Base-by-base conservation (phyloP, 2,329 filamentous ascomycete species). In the Penicillium sp. region DNA sequence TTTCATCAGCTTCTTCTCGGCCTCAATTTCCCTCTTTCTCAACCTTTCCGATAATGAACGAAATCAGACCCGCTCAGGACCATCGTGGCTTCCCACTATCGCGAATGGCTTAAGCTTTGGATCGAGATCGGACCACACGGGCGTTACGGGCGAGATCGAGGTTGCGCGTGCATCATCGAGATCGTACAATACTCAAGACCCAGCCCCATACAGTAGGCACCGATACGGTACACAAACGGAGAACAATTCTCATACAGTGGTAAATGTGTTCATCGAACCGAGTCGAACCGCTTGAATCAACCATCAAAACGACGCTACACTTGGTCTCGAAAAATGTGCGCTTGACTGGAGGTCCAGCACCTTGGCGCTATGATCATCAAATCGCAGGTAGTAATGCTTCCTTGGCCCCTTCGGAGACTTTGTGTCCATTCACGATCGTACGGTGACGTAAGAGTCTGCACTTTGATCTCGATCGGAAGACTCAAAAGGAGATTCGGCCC, bases 51-150 rank as follows among this genome's bases (percentile, higher is more conserved):
- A 52, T 45, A n/a, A 8, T 42, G 11, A 25, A 28, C 51, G 40
- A 53, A 6, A 26, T 40, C 26, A 55, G 52, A 51, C 42, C 30
- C 40, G 30, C 53, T 19, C 25, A 38, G 30, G 53, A 28, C 42
- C 28, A 35, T 40, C 43, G 48, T 49, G 45, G 40, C 55, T 53
- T 56, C 61, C 52, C 46, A 51, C 51, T 60, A 40, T 48, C 26
- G 52, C 57, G 43, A 43, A 51, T 55, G n/a, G 61, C 58, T 63
- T 66, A 69, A 69, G 63, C 67, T 69, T 69, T 62, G 58, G 64
- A 68, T 68, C 66, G 65, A 66, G 67, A 68, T 69, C 67, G 65
- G 57, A 60, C 55, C 57, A 61, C 60, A 48, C 55, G 63, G 57
- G 55, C 57, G 56, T 61, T 59, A 68, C 65, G 63, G 64, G 63